Base-by-base conservation (phyloP, 176 grass and related monocot genomes). In the Calamus simplicifolius region DNA sequence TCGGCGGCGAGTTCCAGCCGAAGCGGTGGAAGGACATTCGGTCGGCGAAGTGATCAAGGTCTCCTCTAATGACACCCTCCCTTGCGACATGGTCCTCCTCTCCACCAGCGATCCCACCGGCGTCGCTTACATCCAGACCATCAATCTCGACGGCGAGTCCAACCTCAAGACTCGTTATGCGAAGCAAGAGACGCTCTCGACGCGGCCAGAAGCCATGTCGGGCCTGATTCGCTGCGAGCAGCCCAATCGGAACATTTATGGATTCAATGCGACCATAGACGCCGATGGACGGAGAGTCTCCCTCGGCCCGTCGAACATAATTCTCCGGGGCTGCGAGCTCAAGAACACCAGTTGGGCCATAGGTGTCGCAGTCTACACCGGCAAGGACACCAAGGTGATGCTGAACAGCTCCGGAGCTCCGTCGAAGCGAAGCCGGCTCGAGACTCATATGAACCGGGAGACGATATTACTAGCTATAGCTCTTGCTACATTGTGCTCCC, bases 71-170 rank as follows among this genome's bases (percentile, higher is more conserved):
- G 84, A 98, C 75, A 88, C 87, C 12, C 17, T 98, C 6, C 87
- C 93, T 0, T 98, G 93, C 65, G 93, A 98, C 84, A 98, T 92
- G 79, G 87, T 98, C 48, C 71, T 98, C 1, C 73, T 98, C 54
- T 69, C 84, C 56, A 98, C 87, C 4, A 88, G 93, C 75, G 93
- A 98, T 62, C 87, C 88, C 2, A 88, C 93, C 14, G 87, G 93
- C 58, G 84, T 98, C 0, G 81, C 84, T 5, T 98, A 92, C 68
- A 70, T 98, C 18, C 93, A 98, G 77, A 98, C 93, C 54, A 92
- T 88, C 73, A 98, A 98, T 74, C 87, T 98, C 12, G 93, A 98
- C 59, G 93, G 93, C 31, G 93, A 98, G 78, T 98, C 93, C 57
- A 98, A 98, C 52, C 84, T 98, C 63, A 98, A 98, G 75, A 92